Base-by-base conservation (phyloP, 352 stramenopile genomes). In the Saprolegnia diclina region DNA sequence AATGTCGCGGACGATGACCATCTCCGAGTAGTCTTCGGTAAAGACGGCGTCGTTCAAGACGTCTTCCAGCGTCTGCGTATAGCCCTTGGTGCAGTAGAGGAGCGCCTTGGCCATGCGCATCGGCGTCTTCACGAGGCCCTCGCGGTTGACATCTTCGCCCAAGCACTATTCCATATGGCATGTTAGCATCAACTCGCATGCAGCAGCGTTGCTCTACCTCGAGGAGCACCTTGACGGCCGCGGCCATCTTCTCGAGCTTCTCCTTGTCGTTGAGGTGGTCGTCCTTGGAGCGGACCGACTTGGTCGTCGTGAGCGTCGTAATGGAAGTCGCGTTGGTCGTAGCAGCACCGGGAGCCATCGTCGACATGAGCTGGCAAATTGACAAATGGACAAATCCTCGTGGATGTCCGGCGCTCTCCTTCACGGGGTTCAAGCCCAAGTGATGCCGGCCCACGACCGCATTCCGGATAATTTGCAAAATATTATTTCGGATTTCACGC, bases 1-100 rank as follows among this genome's bases (percentile, higher is more conserved):
- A 80, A 99, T 99, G 79, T 99, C 95, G 67, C 96, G 93, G 13
- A 99, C 97, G 59, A 99, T 95, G 21, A 99, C 96, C 93, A 99
- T 99, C 76, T 99, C 97, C 72, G 98, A 89, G 74, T 98, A 92
- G 77, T 99, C 92, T 76, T 98, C 95, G 40, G 98, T 91, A 74
- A 99, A 99, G 16, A 99, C 85, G 0, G 97, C 97, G 53, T 97
- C 90, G 78, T 98, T 98, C n/a, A 98, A 77, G 44, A 98, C 89
- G 46, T 93, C 82, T 21, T 79, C 64, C 16, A 97, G 76, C 69
- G 79, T 95, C 72, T 98, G 89, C 21, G 80, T 73, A 73, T 99
- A 99, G 16, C 97, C 96, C 64, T 97, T 92, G 14, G 92, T 98
- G 81, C 98, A 97, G 81, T 97, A 99, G 14, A 98, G 76, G 61